Conservation (phyloP, 176 grass and related monocot species). For the Rhynchospora pubera region DNA sequence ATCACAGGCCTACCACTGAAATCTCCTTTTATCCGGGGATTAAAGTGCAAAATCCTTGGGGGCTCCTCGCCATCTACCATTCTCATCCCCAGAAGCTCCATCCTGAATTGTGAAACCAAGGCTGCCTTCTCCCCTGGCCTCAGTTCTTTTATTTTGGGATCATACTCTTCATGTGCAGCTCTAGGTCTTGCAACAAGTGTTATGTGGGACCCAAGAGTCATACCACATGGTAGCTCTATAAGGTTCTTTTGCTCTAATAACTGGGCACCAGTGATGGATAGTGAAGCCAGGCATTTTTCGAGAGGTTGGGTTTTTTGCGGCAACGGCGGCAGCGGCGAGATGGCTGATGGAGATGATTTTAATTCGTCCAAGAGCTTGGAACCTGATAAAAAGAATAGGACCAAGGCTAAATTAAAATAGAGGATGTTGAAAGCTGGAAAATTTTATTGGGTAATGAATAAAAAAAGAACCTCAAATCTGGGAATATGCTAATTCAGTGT, state of each 20-base stretch:
- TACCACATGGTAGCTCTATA: conserved; percentile 73
- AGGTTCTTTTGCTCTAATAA: conserved; percentile 32
- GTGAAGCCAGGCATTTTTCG: conserved; percentile 40
- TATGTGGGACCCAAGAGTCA: conserved; percentile 77
- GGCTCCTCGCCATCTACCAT: conserved; percentile 89
- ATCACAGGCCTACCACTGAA: conserved; percentile 73
- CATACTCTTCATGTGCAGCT: conserved; percentile 33
- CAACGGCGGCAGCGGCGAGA: background rate
- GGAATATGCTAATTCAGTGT: background rate
- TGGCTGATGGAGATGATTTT: conserved; percentile 14
- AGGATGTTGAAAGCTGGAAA: background rate
- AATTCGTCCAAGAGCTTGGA: conserved; percentile 27
- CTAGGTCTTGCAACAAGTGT: conserved; percentile 69
- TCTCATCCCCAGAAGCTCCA: conserved; percentile 73
- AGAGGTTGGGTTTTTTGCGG: conserved; percentile 16
- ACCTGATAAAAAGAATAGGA: background rate
- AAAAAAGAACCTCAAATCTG: background rate
- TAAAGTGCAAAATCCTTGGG: conserved; percentile 88
- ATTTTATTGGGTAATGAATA: background rate
- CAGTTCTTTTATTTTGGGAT: conserved; percentile 54
- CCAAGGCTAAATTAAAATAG: background rate
- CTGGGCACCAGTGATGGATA: conserved; percentile 26
- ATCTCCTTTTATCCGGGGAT: conserved; percentile 86
- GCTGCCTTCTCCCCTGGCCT: conserved; percentile 37
- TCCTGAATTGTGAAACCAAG: conserved; percentile 97